Conservation (phyloP, 75 land plant species). For the Cunninghamia lanceolata region DNA sequence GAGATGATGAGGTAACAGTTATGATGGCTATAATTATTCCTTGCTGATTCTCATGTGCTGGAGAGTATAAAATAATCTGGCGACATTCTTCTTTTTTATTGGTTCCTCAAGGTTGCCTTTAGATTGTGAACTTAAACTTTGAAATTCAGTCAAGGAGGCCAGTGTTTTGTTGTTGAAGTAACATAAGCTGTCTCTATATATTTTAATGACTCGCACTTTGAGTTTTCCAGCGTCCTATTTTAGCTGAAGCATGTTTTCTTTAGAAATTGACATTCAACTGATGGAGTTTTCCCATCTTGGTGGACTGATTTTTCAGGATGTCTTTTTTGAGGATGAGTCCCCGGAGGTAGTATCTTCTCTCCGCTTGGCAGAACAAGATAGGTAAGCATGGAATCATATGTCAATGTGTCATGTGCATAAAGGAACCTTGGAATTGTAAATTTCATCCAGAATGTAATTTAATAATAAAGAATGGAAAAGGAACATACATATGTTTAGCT, state of each 20-base stretch:
- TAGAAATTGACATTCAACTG: not conserved
- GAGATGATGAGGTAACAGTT: constrained; percentile 85
- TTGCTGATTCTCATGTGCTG: not conserved
- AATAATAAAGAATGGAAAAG: not conserved
- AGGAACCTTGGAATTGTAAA: not conserved
- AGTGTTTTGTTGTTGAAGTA: not conserved
- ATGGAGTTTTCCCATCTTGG: not conserved
- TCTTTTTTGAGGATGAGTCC: constrained; percentile 97
- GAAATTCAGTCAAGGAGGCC: not conserved
- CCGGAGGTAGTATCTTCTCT: constrained; percentile 94
- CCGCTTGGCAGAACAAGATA: constrained; percentile 81
- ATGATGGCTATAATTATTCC: not conserved
- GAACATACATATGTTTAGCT: not conserved
- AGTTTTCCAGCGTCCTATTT: not conserved
- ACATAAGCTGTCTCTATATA: not conserved
- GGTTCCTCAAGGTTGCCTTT: not conserved
- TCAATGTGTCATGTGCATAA: not conserved
- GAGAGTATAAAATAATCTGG: not conserved
- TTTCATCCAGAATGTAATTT: not conserved
- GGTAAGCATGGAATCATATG: constrained; percentile 32
- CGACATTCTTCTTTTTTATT: not conserved
- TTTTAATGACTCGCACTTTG: not conserved
- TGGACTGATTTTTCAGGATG: constrained; percentile 64
- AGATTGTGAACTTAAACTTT: not conserved
- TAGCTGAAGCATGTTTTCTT: not conserved